phyloP scores from a whole-genome alignment of 805 yeast genomes.

The Candida gorgasii region DNA sequence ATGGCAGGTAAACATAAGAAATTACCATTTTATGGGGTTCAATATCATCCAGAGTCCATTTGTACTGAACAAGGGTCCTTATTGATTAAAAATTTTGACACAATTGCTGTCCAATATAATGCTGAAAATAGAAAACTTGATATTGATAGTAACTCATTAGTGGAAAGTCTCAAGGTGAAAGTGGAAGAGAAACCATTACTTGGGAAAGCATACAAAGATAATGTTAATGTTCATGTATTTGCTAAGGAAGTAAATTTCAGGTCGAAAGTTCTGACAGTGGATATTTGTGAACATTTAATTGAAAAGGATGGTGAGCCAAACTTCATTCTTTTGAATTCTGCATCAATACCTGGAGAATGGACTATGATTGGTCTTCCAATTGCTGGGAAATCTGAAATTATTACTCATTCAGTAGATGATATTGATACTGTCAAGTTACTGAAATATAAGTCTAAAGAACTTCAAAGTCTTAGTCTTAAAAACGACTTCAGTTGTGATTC shows the following conservation, averaged over 20 bases:
- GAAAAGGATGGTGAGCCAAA: conserved; percentile 33
- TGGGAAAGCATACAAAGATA: conserved; percentile 4
- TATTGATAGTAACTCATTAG: not conserved
- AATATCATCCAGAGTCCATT: conserved; percentile 95
- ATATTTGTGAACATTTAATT: conserved; percentile 52
- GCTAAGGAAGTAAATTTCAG: conserved; percentile 17
- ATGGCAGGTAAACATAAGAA: conserved; percentile 76
- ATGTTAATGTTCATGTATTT: conserved; percentile 9
- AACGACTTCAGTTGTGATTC: conserved; percentile 1
- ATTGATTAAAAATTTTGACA: conserved; percentile 65
- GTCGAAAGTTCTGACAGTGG: conserved; percentile 34
- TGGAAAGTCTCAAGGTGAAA: conserved; percentile 7
- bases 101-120: conserved; percentile 41
- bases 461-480: conserved; percentile 5
- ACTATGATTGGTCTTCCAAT: conserved; percentile 78
- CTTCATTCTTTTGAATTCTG: conserved; percentile 70
- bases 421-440: conserved; percentile 23
- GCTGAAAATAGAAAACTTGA: conserved; percentile 14
- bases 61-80: conserved; percentile 70
- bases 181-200: conserved; percentile 11
- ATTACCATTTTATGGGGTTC: conserved; percentile 87
- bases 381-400: conserved; percentile 40
- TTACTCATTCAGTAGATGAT: conserved; percentile 62
- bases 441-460: conserved; percentile 25
- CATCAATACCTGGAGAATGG: conserved; percentile 85